Evolutionary conservation across 2,329 filamentous ascomycete species (phyloP), one percentile per base, ranked within the genome.

Genomic region (Rhynchosporium secalis): DNA sequence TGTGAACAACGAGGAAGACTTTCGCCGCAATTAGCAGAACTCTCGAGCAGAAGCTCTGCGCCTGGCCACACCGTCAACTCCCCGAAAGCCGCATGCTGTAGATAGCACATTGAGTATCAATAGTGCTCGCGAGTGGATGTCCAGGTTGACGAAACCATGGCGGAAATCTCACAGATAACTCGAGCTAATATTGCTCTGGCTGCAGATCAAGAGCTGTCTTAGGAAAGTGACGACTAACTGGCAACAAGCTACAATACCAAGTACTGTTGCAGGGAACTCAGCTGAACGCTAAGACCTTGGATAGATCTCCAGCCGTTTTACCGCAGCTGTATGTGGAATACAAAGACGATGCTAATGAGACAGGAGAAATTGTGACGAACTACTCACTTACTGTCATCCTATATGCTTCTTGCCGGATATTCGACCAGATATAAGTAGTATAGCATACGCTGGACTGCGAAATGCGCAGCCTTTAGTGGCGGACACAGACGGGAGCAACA

Each of bases 31-130:
- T 40, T 3, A 12, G 2, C 36, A 40, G 36, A 40, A 40, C 36
- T 40, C 2, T 40, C 7, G 36, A 40, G 12, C 36, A 12, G 36
- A 3, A 40, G 36, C 36, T 8, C 2, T 40, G 36, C 36, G 36
- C 36, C 1, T 40, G 12, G 36, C 12, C 36, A 7, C 7, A 40
- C 7, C 7, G 2, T 40, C 12, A 7, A 40, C 1, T 12, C 2
- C 57, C 0, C 62, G 68, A 10, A 47, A 60, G 6, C 75, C 76
- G 0, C 77, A 78, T 62, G 52, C 68, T 3, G 72, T 77, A 28
- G 70, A 70, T 13, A 76, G 68, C 43, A 78, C 77, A 0, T n/a
- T 78, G 20, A 78, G 73, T 54, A 63, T 79, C 13, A 77, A 79
- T 58, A 69, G 73, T 41, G 73, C 75, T 1, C 71, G 77, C 0